Conservation (phyloP, 768 basidiomycete species). For the Psilocybe cubensis region DNA sequence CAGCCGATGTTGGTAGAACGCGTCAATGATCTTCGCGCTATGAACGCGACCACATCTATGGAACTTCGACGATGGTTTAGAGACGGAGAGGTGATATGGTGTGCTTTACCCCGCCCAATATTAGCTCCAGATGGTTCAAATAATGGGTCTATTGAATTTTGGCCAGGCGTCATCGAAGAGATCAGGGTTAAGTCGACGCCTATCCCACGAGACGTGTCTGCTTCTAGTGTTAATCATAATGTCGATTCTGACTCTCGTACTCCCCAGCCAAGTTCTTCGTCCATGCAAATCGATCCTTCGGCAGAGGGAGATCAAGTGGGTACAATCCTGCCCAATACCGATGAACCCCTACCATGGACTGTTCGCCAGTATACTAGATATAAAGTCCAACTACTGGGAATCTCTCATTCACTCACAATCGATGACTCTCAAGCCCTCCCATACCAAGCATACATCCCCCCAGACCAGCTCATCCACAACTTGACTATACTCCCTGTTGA, state of each 20-base stretch:
- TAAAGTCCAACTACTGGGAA: slow-evolving; percentile 68
- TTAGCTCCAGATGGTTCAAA: slow-evolving; percentile 35
- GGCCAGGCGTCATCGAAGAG: slow-evolving; percentile 76
- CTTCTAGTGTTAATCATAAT: not conserved
- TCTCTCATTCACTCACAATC: slow-evolving; percentile 50
- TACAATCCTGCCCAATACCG: slow-evolving; percentile 23
- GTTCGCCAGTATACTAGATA: slow-evolving; percentile 66
- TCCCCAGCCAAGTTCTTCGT: slow-evolving; percentile 13
- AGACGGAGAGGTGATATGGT: slow-evolving; percentile 75
- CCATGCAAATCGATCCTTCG: slow-evolving; percentile 6
- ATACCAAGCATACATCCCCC: slow-evolving; percentile 70
- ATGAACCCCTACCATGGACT: slow-evolving; percentile 48
- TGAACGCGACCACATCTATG: slow-evolving; percentile 47
- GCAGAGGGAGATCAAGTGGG: slow-evolving; percentile 24
- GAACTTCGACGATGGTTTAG: slow-evolving; percentile 64
- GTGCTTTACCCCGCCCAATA: slow-evolving; percentile 56
- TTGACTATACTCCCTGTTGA: slow-evolving; percentile 48
- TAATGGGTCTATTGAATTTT: slow-evolving; percentile 59
- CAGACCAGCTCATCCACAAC: slow-evolving; percentile 51
- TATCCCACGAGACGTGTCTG: slow-evolving; percentile 26
- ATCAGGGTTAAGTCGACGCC: slow-evolving; percentile 50
- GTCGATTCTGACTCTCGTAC: not conserved
- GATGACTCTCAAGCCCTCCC: slow-evolving; percentile 68
- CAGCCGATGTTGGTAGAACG: slow-evolving; percentile 63
- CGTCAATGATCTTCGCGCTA: slow-evolving; percentile 63